Evolutionary conservation across 768 basidiomycete genomes (phyloP).

Genomic region (Sporobolomyces pararoseus): DNA sequence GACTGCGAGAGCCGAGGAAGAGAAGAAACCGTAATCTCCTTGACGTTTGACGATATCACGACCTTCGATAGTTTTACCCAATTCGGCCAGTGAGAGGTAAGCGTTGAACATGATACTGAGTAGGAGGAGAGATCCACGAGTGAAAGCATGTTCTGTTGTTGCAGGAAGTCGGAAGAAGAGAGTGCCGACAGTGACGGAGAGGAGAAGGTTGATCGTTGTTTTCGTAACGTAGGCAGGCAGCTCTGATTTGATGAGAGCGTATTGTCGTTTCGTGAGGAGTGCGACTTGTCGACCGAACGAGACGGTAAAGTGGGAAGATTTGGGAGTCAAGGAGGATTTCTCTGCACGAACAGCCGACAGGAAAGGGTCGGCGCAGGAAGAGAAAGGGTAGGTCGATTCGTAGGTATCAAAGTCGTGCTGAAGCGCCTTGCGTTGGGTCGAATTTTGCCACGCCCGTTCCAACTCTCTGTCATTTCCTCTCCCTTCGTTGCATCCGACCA

Average conservation of each 20-base stretch:
- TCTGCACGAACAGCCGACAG: constrained; percentile 38
- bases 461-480: constrained; percentile 34
- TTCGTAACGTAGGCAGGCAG: constrained; percentile 66
- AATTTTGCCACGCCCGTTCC: constrained; percentile 33
- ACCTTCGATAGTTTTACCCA: constrained; percentile 66
- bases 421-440: constrained; percentile 38
- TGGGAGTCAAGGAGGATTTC: constrained; percentile 44
- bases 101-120: constrained; percentile 51
- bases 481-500: constrained; percentile 40
- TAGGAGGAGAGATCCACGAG: constrained; percentile 81
- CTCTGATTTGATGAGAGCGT: constrained; percentile 64
- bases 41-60: constrained; percentile 61
- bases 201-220: constrained; percentile 53
- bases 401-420: constrained; percentile 28
- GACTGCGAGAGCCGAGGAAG: constrained; percentile 51
- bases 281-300: constrained; percentile 70
- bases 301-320: constrained; percentile 74
- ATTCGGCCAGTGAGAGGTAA: constrained; percentile 59
- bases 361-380: constrained; percentile 30
- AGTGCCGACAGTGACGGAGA: constrained; percentile 48
- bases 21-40: constrained; percentile 53
- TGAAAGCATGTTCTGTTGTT: constrained; percentile 77
- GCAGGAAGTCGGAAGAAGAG: constrained; percentile 65
- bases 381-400: constrained; percentile 43
- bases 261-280: constrained; percentile 69